Conservation (phyloP, 331 rosid genomes). For the Erythrophleum ivorense region DNA sequence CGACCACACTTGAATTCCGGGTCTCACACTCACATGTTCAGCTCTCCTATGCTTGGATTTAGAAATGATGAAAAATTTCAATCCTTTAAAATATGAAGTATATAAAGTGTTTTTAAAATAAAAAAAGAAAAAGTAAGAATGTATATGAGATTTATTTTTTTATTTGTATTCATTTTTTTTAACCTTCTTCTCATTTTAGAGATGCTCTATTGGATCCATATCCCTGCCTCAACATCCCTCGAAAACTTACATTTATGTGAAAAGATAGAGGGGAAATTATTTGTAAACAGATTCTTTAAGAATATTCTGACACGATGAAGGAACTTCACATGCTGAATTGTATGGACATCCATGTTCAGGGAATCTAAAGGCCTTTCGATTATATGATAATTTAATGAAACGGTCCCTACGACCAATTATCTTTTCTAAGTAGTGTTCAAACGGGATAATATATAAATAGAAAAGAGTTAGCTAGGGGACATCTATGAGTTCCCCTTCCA, state of each 20-base stretch:
- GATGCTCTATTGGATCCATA: too few species aligned
- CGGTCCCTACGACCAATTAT: neutral
- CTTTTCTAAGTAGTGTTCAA: neutral
- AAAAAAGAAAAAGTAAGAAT: too few species aligned
- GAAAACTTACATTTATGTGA: too few species aligned
- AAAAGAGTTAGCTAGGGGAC: neutral
- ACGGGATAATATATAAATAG: neutral
- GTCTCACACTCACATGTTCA: neutral
- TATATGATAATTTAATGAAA: neutral
- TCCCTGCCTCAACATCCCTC: too few species aligned
- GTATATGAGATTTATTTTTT: too few species aligned
- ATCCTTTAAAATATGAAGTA: too few species aligned
- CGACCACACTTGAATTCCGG: neutral
- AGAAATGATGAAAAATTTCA: too few species aligned
- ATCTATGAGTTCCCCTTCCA: neutral
- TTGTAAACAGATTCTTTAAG: neutral
- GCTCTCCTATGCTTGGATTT: too few species aligned
- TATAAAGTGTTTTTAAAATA: too few species aligned
- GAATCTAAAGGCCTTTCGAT: constrained; percentile 17
- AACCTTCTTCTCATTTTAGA: too few species aligned
- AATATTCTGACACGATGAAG: neutral
- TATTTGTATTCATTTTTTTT: too few species aligned
- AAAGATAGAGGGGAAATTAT: neutral
- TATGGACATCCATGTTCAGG: neutral
- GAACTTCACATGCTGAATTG: constrained; percentile 25